Conservation (phyloP, 2,329 filamentous ascomycete genomes). For the Penicillium sp. region DNA sequence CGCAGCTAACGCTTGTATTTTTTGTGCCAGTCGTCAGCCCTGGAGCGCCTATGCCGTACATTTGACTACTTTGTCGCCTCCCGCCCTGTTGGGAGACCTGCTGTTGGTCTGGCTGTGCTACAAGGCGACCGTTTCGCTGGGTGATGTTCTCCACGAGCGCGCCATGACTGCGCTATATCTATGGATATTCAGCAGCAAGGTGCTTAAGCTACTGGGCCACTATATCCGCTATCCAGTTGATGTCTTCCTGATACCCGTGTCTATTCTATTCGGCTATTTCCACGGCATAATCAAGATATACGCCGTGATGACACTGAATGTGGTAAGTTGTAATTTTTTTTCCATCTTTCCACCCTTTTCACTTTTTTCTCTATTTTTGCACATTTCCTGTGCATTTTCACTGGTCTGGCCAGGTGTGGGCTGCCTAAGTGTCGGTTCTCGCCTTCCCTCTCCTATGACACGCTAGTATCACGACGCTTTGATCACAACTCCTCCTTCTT, state of each 20-base stretch:
- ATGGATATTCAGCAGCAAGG: slow-evolving; percentile 86
- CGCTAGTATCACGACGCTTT: slow-evolving; percentile 22
- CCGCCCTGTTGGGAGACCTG: slow-evolving; percentile 73
- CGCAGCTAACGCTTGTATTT: slow-evolving; percentile 1
- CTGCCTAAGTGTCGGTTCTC: slow-evolving; percentile 12
- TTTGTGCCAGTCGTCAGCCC: slow-evolving; percentile 64
- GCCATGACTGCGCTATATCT: slow-evolving; percentile 59
- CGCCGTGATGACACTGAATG: slow-evolving; percentile 72
- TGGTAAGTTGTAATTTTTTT: slow-evolving; percentile 55
- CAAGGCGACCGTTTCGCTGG: slow-evolving; percentile 62
- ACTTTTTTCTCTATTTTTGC: not conserved
- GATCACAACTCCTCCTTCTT: slow-evolving; percentile 22
- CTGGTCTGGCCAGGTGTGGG: not conserved
- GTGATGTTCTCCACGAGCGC: slow-evolving; percentile 48
- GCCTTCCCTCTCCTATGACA: slow-evolving; percentile 14
- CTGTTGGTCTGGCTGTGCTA: slow-evolving; percentile 65
- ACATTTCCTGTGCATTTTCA: slow-evolving; percentile 1
- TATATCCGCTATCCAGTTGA: slow-evolving; percentile 81
- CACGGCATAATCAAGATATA: slow-evolving; percentile 91
- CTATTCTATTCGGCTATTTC: slow-evolving; percentile 84
- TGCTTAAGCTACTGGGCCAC: slow-evolving; percentile 82
- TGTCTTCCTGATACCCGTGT: slow-evolving; percentile 73
- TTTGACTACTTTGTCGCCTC: slow-evolving; percentile 84
- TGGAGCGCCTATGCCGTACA: slow-evolving; percentile 95
- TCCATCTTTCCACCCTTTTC: not conserved